Evolutionary conservation across 2,329 filamentous ascomycete species (phyloP).

Genomic region (Penicillium digitatum): DNA sequence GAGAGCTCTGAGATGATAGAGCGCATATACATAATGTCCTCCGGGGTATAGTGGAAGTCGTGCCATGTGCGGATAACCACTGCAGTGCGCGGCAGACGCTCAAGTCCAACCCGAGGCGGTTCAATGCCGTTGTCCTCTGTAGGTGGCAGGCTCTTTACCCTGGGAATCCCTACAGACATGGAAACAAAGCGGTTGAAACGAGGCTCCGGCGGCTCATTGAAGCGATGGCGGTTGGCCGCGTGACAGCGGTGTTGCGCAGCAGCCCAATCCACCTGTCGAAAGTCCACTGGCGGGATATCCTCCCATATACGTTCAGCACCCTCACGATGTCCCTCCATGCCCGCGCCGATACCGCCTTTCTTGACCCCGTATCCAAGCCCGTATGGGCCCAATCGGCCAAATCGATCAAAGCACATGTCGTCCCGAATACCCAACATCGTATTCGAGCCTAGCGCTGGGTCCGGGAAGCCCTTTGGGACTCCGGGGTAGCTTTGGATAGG

Average conservation of each 20-base stretch:
- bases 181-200: conserved; percentile 33
- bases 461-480: conserved; percentile 76
- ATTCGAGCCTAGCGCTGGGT: conserved; percentile 82
- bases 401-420: conserved; percentile 90
- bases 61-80: conserved; percentile 77
- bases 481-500: conserved; percentile 70
- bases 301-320: conserved; percentile 78
- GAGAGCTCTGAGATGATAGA: conserved; percentile 75
- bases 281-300: conserved; percentile 69
- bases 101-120: conserved; percentile 19
- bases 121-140: conserved; percentile 19
- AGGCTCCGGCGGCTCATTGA: conserved; percentile 45
- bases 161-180: conserved; percentile 32
- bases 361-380: conserved; percentile 79
- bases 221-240: conserved; percentile 66
- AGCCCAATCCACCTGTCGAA: conserved; percentile 71
- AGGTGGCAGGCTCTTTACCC: conserved; percentile 16
- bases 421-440: conserved; percentile 72
- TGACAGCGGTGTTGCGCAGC: conserved; percentile 72
- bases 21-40: conserved; percentile 75
- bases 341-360: conserved; percentile 77
- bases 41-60: conserved; percentile 72
- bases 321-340: conserved; percentile 76
- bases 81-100: conserved; percentile 57
- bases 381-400: conserved; percentile 82